Percentiles rank a stretch among this genome's conserved stretches.
Conservation (phyloP, 768 basidiomycete species). For the Xerocomellus amylosporus region DNA sequence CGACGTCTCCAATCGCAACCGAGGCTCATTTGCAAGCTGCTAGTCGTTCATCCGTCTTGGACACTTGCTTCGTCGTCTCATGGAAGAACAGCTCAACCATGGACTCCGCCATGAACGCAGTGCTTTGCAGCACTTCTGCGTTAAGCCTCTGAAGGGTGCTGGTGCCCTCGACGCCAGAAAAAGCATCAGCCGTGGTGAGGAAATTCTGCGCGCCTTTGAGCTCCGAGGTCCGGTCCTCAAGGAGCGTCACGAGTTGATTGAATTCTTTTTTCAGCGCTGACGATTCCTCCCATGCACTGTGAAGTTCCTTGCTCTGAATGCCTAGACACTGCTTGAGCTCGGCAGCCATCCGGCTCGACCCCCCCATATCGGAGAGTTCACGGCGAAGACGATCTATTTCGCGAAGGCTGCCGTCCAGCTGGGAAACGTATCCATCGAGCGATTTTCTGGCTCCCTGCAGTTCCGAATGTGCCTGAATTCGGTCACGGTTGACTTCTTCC, state of each 20-base stretch:
- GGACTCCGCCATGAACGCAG: constrained; percentile 46
- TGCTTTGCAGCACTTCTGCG: constrained; percentile 46
- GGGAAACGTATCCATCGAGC: constrained; percentile 16
- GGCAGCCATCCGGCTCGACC: not conserved
- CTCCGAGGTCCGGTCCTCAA: constrained; percentile 43
- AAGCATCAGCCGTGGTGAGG: constrained; percentile 41
- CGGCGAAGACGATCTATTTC: constrained; percentile 20
- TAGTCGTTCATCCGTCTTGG: constrained; percentile 23
- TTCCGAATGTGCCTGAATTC: constrained; percentile 20
- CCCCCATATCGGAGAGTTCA: constrained; percentile 14
- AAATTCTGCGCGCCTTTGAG: constrained; percentile 46
- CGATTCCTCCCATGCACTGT: constrained; percentile 26
- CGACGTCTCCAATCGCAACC: constrained; percentile 15
- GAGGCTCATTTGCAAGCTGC: constrained; percentile 24
- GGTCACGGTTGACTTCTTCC: constrained; percentile 24
- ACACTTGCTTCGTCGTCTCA: constrained; percentile 5
- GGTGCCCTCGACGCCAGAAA: constrained; percentile 46
- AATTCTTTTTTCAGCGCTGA: constrained; percentile 30
- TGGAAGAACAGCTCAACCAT: constrained; percentile 43
- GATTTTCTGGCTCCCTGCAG: constrained; percentile 18
- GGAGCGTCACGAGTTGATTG: constrained; percentile 26
- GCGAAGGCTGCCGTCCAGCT: constrained; percentile 17
- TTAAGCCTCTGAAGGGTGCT: constrained; percentile 45
- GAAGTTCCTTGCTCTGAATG: constrained; percentile 21
- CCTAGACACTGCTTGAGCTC: constrained; percentile 20